phyloP scores from a whole-genome alignment of 176 grass and related monocot species.

The Oryza glumipatula region DNA sequence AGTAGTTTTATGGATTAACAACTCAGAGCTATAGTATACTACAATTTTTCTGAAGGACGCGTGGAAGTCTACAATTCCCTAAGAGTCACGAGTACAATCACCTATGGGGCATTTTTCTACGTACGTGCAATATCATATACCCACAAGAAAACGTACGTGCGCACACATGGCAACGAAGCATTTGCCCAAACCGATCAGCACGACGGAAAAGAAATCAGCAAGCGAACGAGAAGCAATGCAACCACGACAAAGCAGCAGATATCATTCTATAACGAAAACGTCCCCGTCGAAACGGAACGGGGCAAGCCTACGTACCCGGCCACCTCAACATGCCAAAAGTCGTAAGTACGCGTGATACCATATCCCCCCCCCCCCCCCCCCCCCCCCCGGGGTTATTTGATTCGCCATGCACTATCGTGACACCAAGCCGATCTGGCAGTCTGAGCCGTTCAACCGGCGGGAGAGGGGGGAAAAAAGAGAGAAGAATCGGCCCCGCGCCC shows the following conservation, averaged over 20 bases:
- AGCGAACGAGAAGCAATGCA: neutral
- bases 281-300: neutral
- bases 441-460: neutral
- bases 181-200: neutral
- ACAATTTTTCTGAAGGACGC: neutral
- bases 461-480: neutral
- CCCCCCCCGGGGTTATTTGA: neutral
- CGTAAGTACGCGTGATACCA: neutral
- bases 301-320: neutral
- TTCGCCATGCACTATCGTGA: neutral
- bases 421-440: slow-evolving; percentile 9
- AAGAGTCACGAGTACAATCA: neutral
- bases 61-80: neutral
- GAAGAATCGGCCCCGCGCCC: neutral
- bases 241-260: neutral
- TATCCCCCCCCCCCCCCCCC: neutral
- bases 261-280: neutral
- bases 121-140: neutral
- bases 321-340: neutral
- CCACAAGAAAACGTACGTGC: neutral
- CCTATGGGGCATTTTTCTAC: neutral
- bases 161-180: slow-evolving; percentile 6
- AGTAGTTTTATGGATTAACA: neutral
- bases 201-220: neutral
- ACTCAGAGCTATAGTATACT: neutral